phyloP scores from a whole-genome alignment of 2,329 filamentous ascomycete genomes.

The Helminthosporium solani region DNA sequence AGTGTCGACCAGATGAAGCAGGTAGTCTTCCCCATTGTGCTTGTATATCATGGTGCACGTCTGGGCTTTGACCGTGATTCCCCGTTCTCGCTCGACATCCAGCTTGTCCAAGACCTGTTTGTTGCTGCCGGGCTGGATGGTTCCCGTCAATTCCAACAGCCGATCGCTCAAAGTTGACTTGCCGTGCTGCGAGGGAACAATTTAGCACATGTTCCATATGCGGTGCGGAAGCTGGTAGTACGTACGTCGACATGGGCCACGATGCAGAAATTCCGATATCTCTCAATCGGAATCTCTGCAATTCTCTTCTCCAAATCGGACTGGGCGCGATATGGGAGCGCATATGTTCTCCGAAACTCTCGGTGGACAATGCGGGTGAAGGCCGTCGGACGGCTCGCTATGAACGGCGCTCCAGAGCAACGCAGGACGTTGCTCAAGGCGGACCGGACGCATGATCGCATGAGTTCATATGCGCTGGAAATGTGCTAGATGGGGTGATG shows the following conservation, averaged over 20 bases:
- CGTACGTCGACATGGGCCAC: constrained; percentile 58
- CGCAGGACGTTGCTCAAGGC: constrained; percentile 45
- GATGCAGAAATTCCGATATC: constrained; percentile 85
- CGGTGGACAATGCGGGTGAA: background rate
- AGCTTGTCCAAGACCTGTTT: constrained; percentile 97
- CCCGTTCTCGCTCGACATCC: constrained; percentile 91
- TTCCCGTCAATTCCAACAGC: constrained; percentile 89
- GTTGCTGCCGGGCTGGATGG: constrained; percentile 79
- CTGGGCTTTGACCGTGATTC: constrained; percentile 98
- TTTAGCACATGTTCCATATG: no score
- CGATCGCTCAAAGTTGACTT: constrained; percentile 95
- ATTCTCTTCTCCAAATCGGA: constrained; percentile 65
- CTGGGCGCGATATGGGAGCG: constrained; percentile 42
- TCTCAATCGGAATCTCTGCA: constrained; percentile 71
- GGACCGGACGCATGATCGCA: constrained; percentile 53
- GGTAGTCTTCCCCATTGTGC: constrained; percentile 80
- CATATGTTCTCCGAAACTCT: constrained; percentile 22
- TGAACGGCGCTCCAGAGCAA: constrained; percentile 31
- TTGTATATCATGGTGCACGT: constrained; percentile 98
- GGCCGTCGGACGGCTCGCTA: constrained; percentile 20
- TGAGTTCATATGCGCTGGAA: constrained; percentile 42
- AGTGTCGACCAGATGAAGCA: constrained; percentile 93
- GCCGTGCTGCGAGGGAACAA: constrained; percentile 97
- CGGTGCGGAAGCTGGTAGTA: no score
- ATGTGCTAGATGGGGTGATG: constrained; percentile 12